Percentiles rank a stretch among this genome's conserved stretches.
phyloP scores from a whole-genome alignment of 306 rosid genomes.

The Prunus kanzakura region DNA sequence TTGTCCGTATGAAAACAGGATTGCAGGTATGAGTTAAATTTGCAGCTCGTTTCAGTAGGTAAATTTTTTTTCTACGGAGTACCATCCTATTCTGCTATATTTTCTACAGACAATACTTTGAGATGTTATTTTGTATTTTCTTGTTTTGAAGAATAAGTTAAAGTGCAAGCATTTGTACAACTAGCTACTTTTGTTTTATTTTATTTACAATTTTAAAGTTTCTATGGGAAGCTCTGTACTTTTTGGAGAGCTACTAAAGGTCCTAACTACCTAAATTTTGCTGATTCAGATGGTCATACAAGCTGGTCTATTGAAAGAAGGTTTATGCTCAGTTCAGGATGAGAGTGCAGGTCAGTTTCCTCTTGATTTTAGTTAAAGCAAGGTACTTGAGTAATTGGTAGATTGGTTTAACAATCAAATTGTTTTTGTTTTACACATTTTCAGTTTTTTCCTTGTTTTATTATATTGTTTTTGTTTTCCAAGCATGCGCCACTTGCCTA shows the following conservation, averaged over 20 bases:
- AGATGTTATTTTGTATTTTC: background rate
- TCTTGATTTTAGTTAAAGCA: background rate
- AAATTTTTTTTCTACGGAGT: background rate
- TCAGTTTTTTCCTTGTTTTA: background rate
- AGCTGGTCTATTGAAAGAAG: conserved; percentile 65
- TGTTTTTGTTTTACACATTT: background rate
- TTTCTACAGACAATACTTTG: background rate
- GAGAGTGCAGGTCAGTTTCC: conserved; percentile 75
- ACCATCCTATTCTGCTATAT: background rate
- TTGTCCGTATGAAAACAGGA: conserved; percentile 76
- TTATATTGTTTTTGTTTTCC: background rate
- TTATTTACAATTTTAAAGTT: background rate
- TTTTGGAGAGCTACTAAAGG: conserved; percentile 4
- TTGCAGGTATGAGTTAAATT: conserved; percentile 57
- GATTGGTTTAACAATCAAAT: background rate
- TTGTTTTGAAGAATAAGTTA: background rate
- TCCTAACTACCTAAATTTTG: conserved; percentile 25
- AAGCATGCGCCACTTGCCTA: too few species aligned
- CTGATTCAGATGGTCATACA: conserved; percentile 62
- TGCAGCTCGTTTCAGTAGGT: background rate
- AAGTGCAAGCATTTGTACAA: background rate
- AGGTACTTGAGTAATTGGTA: background rate
- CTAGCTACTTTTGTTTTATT: background rate
- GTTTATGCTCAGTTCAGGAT: conserved; percentile 85
- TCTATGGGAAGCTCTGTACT: background rate